phyloP scores from a whole-genome alignment of 2,329 filamentous ascomycete species.

The Hypoxylon sp. region DNA sequence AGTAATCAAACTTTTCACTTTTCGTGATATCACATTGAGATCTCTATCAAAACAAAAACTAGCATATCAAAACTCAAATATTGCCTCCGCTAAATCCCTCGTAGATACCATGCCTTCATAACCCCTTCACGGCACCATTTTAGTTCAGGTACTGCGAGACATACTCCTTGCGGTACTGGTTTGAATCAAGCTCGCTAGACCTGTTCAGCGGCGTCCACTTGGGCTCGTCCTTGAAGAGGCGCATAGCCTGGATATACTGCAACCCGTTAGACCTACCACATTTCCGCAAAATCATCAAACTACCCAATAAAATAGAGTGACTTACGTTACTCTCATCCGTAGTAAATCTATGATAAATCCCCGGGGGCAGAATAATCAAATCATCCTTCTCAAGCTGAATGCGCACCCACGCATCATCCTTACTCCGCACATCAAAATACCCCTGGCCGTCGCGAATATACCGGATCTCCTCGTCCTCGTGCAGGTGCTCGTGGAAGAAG shows the following conservation, averaged over 20 bases:
- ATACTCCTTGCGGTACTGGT: conserved; percentile 85
- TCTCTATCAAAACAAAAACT: conserved; percentile 30
- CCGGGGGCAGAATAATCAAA: conserved; percentile 91
- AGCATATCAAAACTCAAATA: conserved; percentile 18
- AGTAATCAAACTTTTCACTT: background rate
- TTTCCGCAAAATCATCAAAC: background rate
- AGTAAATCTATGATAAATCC: conserved; percentile 98
- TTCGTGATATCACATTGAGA: conserved; percentile 17
- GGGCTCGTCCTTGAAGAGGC: conserved; percentile 97
- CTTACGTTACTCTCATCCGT: conserved; percentile 91
- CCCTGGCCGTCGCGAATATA: conserved; percentile 91
- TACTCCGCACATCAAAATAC: conserved; percentile 91
- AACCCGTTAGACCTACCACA: conserved; percentile 1
- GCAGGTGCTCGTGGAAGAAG: conserved; percentile 96
- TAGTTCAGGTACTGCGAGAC: conserved; percentile 63
- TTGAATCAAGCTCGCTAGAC: conserved; percentile 80
- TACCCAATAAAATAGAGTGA: conserved; percentile 50
- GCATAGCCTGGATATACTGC: conserved; percentile 96
- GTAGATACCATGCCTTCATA: conserved; percentile 8
- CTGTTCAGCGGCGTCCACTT: conserved; percentile 98
- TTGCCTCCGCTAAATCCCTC: conserved; percentile 33
- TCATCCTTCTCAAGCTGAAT: conserved; percentile 88
- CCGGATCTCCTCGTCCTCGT: conserved; percentile 98
- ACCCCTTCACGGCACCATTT: conserved; percentile 6
- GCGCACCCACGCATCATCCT: conserved; percentile 89